A percentile compares a stretch with the other conserved stretches of the same genome.
phyloP scores from a whole-genome alignment of 768 basidiomycete species.

The Auriscalpium microsporum region DNA sequence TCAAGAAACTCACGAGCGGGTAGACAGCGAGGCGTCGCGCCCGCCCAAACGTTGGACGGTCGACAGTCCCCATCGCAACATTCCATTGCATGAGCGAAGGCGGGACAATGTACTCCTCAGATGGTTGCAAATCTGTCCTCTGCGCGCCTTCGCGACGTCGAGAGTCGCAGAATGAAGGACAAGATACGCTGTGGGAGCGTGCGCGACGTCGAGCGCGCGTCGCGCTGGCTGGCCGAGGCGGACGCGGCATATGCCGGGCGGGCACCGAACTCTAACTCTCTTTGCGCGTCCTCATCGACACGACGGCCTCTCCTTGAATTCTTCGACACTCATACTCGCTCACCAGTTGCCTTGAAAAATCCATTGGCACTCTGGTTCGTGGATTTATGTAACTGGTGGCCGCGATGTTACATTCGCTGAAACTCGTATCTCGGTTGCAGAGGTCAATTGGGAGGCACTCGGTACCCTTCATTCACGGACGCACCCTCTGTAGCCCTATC shows the following conservation, averaged over 20 bases:
- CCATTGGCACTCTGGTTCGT: constrained; percentile 80
- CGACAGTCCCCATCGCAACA: constrained; percentile 65
- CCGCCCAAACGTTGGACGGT: constrained; percentile 39
- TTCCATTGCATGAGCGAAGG: constrained; percentile 51
- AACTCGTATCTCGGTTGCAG: constrained; percentile 25
- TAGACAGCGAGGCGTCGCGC: constrained; percentile 17
- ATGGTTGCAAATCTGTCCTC: no score
- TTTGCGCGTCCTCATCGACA: background rate
- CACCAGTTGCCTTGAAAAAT: constrained; percentile 82
- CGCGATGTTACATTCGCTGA: no score
- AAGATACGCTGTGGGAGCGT: background rate
- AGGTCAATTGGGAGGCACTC: constrained; percentile 93
- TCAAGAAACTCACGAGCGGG: background rate
- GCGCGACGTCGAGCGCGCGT: background rate
- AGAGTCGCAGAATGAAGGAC: no score
- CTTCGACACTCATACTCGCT: constrained; percentile 6
- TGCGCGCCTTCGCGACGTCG: no score
- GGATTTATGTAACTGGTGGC: background rate
- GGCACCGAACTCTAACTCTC: constrained; percentile 13
- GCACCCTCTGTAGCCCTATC: constrained; percentile 8
- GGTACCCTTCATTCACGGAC: constrained; percentile 1
- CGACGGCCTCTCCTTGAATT: background rate
- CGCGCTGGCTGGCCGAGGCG: background rate
- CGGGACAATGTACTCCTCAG: background rate
- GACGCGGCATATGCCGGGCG: background rate